Percentiles rank a stretch among this genome's conserved stretches.
phyloP scores from a whole-genome alignment of 2,329 filamentous ascomycete genomes.

The Aspergillus sp. region DNA sequence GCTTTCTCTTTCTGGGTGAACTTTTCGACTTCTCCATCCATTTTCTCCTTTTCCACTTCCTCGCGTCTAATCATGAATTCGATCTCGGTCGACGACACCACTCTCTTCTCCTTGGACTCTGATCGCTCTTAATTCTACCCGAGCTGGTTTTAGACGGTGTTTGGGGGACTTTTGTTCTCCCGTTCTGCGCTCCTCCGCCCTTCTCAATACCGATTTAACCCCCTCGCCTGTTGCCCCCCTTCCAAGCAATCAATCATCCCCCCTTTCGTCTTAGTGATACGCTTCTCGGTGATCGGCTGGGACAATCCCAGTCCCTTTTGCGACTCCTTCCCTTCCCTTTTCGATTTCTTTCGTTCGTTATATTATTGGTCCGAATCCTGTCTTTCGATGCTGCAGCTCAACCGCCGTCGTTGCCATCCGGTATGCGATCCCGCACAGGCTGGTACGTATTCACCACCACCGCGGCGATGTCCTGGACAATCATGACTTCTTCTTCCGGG shows the following conservation, averaged over 20 bases:
- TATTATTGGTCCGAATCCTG: slow-evolving; percentile 3
- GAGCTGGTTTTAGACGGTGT: background rate
- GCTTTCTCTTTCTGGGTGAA: background rate
- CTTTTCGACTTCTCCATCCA: background rate
- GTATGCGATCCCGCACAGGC: slow-evolving; percentile 45
- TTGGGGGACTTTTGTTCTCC: background rate
- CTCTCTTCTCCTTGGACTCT: background rate
- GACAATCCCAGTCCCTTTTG: background rate
- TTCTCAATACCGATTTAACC: background rate
- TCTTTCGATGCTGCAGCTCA: slow-evolving; percentile 25
- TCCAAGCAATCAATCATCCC: background rate
- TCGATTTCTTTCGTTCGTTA: slow-evolving; percentile 1
- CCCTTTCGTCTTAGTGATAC: background rate
- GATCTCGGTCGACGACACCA: background rate
- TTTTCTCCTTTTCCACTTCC: background rate
- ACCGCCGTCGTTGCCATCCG: slow-evolving; percentile 23
- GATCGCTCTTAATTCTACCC: background rate
- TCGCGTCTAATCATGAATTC: background rate
- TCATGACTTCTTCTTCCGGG: too few relatives aligned
- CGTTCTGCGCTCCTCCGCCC: background rate
- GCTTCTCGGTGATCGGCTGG: background rate
- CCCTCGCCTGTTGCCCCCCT: background rate
- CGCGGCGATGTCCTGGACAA: too few relatives aligned
- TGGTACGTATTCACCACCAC: slow-evolving; percentile 29
- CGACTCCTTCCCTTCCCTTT: background rate